phyloP scores from a whole-genome alignment of 768 basidiomycete genomes.

The Hydnum rufescens region DNA sequence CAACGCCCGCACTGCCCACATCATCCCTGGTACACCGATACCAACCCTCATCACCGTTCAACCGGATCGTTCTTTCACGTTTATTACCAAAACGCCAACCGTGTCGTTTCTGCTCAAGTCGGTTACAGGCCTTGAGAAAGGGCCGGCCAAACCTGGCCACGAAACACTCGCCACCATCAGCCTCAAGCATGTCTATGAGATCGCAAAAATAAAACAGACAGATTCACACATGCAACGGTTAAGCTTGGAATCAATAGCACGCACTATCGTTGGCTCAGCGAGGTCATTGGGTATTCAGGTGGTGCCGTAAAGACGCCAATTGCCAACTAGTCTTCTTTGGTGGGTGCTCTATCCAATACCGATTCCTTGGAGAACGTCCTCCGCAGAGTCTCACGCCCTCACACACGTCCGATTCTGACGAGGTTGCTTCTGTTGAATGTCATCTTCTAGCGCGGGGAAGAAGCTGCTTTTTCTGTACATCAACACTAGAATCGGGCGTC shows the following conservation, averaged over 20 bases:
- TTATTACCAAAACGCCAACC: conserved; percentile 82
- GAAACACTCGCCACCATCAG: conserved; percentile 63
- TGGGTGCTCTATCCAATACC: too few species aligned
- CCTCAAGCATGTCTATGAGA: conserved; percentile 96
- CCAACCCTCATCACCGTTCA: conserved; percentile 88
- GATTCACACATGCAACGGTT: conserved; percentile 82
- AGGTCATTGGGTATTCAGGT: conserved; percentile 78
- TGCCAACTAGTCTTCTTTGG: too few species aligned
- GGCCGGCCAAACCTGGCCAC: conserved; percentile 63
- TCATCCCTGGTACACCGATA: conserved; percentile 65
- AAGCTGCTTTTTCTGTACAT: too few species aligned
- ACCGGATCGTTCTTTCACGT: conserved; percentile 89
- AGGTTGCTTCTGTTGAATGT: too few species aligned
- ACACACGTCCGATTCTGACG: too few species aligned
- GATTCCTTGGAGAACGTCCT: too few species aligned
- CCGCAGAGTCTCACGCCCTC: too few species aligned
- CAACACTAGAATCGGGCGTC: too few species aligned
- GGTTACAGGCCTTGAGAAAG: conserved; percentile 78
- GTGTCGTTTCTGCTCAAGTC: conserved; percentile 80
- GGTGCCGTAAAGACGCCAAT: conserved; percentile 40
- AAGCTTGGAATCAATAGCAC: conserved; percentile 69
- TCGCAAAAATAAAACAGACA: conserved; percentile 85
- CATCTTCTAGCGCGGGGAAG: too few species aligned
- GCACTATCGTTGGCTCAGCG: conserved; percentile 75
- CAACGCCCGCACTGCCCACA: conserved; percentile 87